Evolutionary conservation across 345 rosid species (phyloP).

Genomic region (Pistacia atlantica): DNA sequence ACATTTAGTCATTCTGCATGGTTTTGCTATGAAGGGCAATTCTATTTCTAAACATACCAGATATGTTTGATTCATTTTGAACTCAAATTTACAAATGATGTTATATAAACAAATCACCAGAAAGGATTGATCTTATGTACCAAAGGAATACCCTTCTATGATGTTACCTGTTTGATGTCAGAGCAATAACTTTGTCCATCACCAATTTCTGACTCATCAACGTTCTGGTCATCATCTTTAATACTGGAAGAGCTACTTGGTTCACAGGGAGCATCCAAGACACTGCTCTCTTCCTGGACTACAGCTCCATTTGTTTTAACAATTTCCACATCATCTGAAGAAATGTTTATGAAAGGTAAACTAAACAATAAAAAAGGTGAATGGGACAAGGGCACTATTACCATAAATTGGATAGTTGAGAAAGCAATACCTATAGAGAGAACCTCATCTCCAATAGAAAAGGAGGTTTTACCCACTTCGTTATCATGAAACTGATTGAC

Average conservation of each 20-base stretch:
- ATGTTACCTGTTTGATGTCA: conserved; percentile 44
- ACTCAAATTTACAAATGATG: background rate
- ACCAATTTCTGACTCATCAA: conserved; percentile 32
- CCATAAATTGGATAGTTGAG: conserved; percentile 14
- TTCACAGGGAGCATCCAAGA: conserved; percentile 30
- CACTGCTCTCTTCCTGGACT: conserved; percentile 33
- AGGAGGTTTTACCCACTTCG: conserved; percentile 33
- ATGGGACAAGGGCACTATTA: conserved; percentile 1
- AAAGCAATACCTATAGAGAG: conserved; percentile 49
- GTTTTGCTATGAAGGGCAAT: background rate
- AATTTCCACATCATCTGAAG: conserved; percentile 38
- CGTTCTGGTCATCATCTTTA: conserved; percentile 28
- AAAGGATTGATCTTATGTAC: background rate
- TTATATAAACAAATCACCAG: background rate
- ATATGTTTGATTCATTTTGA: background rate
- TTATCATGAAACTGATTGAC: conserved; percentile 28
- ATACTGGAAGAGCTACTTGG: conserved; percentile 25
- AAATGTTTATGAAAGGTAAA: conserved; percentile 9
- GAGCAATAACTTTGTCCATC: conserved; percentile 31
- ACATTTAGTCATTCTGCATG: background rate
- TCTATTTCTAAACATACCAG: background rate
- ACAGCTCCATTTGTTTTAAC: conserved; percentile 34
- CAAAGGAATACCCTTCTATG: conserved; percentile 1
- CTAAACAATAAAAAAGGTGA: background rate
- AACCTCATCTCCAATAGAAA: conserved; percentile 27